Percentiles rank a stretch among this genome's conserved stretches.
Conservation (phyloP, 1,284 basidiomycete genomes). For the Farysia itapuensis region DNA sequence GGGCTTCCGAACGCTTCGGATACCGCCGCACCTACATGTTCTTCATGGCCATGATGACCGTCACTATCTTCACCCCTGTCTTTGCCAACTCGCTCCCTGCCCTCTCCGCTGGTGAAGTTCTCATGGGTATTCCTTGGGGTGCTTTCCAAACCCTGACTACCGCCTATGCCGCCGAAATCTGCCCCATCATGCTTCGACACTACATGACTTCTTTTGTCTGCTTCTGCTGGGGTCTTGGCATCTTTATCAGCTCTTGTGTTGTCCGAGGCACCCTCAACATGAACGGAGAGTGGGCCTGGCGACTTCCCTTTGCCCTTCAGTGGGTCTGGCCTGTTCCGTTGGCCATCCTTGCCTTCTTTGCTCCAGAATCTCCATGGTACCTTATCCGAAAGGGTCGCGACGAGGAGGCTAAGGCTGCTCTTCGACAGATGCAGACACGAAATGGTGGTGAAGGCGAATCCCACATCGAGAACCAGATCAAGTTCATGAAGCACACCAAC, state of each 20-base stretch:
- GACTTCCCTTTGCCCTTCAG: conserved; percentile 61
- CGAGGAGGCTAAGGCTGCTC: conserved; percentile 61
- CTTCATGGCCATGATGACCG: conserved; percentile 53
- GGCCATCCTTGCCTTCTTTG: conserved; percentile 51
- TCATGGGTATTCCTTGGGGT: conserved; percentile 62
- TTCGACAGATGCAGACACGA: conserved; percentile 7
- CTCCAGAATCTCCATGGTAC: conserved; percentile 62
- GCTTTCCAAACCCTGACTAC: conserved; percentile 62
- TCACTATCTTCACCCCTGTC: conserved; percentile 57
- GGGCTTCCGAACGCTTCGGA: conserved; percentile 18
- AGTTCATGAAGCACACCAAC: conserved; percentile 62
- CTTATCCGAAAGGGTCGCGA: conserved; percentile 62
- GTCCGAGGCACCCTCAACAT: conserved; percentile 58
- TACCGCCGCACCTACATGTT: conserved; percentile 50
- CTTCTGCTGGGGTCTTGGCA: conserved; percentile 63
- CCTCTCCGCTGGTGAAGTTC: conserved; percentile 58
- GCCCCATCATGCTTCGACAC: conserved; percentile 62
- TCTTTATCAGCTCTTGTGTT: conserved; percentile 61
- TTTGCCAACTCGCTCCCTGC: conserved; percentile 60
- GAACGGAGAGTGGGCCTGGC: conserved; percentile 56
- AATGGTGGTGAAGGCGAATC: conserved; percentile 7
- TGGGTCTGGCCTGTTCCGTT: conserved; percentile 60
- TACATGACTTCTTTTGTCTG: conserved; percentile 64
- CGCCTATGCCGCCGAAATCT: conserved; percentile 64
- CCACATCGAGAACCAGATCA: conserved; percentile 59